Base-by-base conservation (phyloP, 768 basidiomycete species). In the Epithele typhae region DNA sequence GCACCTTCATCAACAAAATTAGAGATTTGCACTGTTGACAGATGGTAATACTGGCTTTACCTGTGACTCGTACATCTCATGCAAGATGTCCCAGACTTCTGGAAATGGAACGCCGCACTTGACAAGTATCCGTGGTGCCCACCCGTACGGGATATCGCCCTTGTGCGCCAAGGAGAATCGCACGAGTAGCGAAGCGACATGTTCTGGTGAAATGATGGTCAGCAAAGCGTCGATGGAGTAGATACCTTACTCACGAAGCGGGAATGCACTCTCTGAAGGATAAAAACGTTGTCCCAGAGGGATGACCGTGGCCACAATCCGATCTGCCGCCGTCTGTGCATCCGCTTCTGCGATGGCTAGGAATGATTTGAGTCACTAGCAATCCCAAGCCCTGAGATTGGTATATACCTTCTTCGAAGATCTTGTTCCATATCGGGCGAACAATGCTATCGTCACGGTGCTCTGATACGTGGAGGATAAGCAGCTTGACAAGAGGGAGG, bases 401-500 rank as follows among this genome's bases (percentile, higher is more conserved):
- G 27, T 40, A 64, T 78, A 49, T 62, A 89, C 92, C 80, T 51
- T 86, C 81, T 40, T 88, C 81, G 51, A 96, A 79, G 55, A 98
- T 82, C 53, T 79, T 81, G 54, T 84, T 84, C 95, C 95, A 98
- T 14, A 94, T 92, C 3, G 86, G 81, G 45, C 80, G 76, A 15
- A 92, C 82, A 25, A 95, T 68, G 37, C 74, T 77, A 48, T 90
- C 84, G 54, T 98, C 92, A 4, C 83, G 82, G 61, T 95, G 92
- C 62, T 94, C 92, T 7, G 95, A 94, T 6, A 95, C 87, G 62
- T 96, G 87, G 45, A 97, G 74, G 60, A 95, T 93, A 22, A 96
- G 75, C 5, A 99, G 74, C 61, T 92, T 91, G 63, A 91, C 81
- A 32, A 82, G 73, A 5, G 87, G 81, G 12, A 96, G 73, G 55